Evolutionary conservation across 768 basidiomycete species (phyloP), one percentile per base, ranked within the genome.

Genomic region (Auriculariales sp.): DNA sequence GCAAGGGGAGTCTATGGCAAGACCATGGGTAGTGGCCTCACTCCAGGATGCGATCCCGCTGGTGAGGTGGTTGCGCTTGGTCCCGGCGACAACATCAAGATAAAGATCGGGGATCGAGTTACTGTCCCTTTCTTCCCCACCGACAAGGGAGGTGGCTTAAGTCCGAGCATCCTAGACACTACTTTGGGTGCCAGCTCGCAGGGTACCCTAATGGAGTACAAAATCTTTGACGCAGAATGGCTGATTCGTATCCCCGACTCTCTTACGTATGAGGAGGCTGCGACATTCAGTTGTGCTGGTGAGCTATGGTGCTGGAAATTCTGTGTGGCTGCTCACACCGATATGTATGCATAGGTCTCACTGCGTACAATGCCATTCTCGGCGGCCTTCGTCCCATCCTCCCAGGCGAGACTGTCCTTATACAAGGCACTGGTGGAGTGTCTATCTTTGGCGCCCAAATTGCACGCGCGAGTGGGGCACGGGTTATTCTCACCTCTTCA

Each of bases 401-500:
- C 57, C 74, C 73, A 11, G 80, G 80, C 12, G 76, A 81, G 53
- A 68, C 66, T 17, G 74, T 81, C 27, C 68, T 78, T 33, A 65
- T 77, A 27, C 39, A 44, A 25, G 39, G 39, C 5, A 44, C 39
- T 4, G 39, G 39, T 7, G 39, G 39, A 5, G 39, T 44, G 19
- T 24, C 22, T 19, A 19, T 44, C 7, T 79, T 75, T 55, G 79
- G 67, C 3, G 63, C 74, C 3, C 77, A 82, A 61, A 62, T 84
- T 36, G 79, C 81, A 3, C 69, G 78, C 35, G 74, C 77, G 2
- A 68, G 75, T 4, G 81, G 80, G 31, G 80, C 79, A 2, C 72
- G 63, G 1, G 79, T 82, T 50, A 81, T 85, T 54, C 68, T 71
- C 24, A 84, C 81, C 0, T 83, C 80, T 1, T 83, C 79, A 0